These are phyloP conservation scores for Linum tenue DNA, from an alignment of 345 rosid species.

Conservation along the genomic window DNA sequence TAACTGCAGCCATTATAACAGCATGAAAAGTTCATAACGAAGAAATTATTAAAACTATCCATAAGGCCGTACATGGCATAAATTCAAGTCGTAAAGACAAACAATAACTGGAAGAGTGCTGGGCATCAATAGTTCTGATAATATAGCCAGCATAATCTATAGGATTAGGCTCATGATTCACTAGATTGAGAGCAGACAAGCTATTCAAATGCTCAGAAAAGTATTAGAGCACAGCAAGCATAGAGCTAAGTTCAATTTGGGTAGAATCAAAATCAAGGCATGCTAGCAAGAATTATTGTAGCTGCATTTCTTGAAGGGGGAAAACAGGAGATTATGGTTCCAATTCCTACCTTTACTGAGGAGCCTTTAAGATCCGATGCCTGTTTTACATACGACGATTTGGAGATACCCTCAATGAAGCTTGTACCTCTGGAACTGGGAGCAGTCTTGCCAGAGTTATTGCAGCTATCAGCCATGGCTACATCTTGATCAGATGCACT, in stretches of 20 bases:
- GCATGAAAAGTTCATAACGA: too few species aligned
- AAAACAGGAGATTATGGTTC: not conserved
- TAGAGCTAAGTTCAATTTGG: not conserved
- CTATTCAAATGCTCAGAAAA: not conserved
- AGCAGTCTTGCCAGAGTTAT: conserved; percentile 51
- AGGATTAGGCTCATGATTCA: not conserved
- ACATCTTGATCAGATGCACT: conserved; percentile 74
- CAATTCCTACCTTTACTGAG: conserved; percentile 69
- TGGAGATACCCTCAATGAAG: conserved; percentile 92
- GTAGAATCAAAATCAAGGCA: not conserved
- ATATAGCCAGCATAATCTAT: too few species aligned
- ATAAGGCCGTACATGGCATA: too few species aligned
- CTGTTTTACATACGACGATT: conserved; percentile 72
- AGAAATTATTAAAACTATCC: too few species aligned
- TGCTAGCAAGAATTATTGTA: not conserved
- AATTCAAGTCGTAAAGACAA: too few species aligned
- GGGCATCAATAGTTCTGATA: too few species aligned
- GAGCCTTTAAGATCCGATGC: conserved; percentile 84
- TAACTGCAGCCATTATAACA: too few species aligned
- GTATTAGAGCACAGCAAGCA: not conserved
- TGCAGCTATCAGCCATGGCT: conserved; percentile 85
- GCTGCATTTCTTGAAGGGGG: not conserved
- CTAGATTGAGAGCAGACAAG: too few species aligned
- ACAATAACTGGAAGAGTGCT: too few species aligned
- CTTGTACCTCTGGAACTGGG: conserved; percentile 56